Base-by-base conservation (phyloP, 345 rosid genomes). In the Acer negundo region DNA sequence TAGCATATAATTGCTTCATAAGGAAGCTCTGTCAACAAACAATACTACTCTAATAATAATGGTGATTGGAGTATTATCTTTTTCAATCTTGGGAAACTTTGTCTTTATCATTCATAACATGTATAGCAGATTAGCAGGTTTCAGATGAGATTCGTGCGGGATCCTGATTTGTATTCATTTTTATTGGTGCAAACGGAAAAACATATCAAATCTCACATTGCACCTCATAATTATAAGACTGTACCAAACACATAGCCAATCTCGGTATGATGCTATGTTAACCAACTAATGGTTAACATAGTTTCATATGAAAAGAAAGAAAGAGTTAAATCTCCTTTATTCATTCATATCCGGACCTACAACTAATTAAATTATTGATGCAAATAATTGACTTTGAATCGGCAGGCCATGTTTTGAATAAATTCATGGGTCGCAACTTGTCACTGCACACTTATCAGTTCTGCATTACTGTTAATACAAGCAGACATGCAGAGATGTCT, bases 1-100 rank as follows among this genome's bases (percentile, higher is more conserved):
- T 90, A 89, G 85, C 69, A 82, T 74, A 61, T 59, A 40, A 78
- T 47, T 66, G 76, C 74, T 78, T 61, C 63, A 31, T 26, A 15
- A 22, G 10, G 23, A 80, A 61, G 75, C 76, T 44, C 55, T 76
- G 58, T 61, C 47, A 76, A 44, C 19, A 71, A 59, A 72, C 73
- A 55, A 70, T 77, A 76, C 67, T n/a, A 15, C 63, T 76, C 44
- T 35, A 35, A 35, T 35, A 35, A 22, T 70, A 24, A 0, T 35
- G 59, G 23, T 17, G 53, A 24, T 0, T 35, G 46, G 23, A 24
- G 53, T 15, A 62, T 22, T 22, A 4, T 40, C 38, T 67, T 58
- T 23, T 3, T 38, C 28, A 40, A 28, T 5, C 13, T 55, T 4
- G 5, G 23, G 24, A 22, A 19, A 1, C n/a, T 13, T 47, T 64